A percentile compares a stretch with the other conserved stretches of the same genome.
Conservation (phyloP, 108 stramenopile species). For the Ochromonas danica region DNA sequence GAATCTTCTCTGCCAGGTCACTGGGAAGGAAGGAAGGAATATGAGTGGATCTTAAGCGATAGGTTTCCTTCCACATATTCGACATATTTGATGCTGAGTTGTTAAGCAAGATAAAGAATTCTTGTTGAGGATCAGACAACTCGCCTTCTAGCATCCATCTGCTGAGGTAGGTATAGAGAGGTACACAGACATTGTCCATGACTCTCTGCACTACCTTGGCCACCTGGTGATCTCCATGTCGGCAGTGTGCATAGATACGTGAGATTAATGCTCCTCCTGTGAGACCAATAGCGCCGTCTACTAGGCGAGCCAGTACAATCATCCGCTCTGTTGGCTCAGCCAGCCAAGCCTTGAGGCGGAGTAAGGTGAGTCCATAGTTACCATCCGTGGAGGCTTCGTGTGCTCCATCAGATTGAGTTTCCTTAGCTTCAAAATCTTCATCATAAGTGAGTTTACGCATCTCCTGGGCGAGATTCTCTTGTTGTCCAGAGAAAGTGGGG, state of each 20-base stretch:
- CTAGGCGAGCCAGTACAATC: conserved; percentile 66
- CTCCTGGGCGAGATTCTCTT: not conserved
- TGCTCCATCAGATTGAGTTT: not conserved
- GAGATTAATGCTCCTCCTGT: conserved; percentile 76
- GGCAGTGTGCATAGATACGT: conserved; percentile 65
- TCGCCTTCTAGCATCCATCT: conserved; percentile 58
- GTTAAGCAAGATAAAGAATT: conserved; percentile 70
- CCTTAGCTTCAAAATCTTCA: not conserved
- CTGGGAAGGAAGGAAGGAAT: conserved; percentile 70
- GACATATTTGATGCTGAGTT: conserved; percentile 29
- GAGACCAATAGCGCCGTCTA: conserved; percentile 62
- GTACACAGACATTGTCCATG: conserved; percentile 46
- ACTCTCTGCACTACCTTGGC: conserved; percentile 64
- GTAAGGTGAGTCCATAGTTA: conserved; percentile 57
- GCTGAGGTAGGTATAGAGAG: conserved; percentile 39
- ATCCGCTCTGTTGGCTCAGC: conserved; percentile 62
- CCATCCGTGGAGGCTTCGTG: not conserved
- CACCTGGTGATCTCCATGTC: conserved; percentile 75
- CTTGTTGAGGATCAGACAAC: conserved; percentile 52
- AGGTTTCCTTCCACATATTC: conserved; percentile 75
- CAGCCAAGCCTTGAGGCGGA: conserved; percentile 66
- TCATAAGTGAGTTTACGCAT: not conserved
- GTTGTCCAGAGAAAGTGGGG: not conserved
- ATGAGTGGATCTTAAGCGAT: conserved; percentile 62
- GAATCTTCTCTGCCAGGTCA: conserved; percentile 67